Conservation (phyloP, 2,329 filamentous ascomycete species). For the Aspergillus costaricaensis region DNA sequence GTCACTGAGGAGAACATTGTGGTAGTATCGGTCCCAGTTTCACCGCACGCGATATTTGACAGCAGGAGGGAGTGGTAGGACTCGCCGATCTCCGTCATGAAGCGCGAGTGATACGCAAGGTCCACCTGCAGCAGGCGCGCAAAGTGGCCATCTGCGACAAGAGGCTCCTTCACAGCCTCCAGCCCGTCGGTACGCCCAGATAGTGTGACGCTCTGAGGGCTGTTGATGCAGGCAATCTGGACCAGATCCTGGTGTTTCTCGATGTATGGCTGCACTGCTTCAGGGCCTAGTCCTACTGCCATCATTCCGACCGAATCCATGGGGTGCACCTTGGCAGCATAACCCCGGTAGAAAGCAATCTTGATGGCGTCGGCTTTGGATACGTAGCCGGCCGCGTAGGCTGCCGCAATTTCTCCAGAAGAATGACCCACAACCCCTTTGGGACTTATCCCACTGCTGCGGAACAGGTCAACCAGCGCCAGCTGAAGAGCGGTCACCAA, state of each 20-base stretch:
- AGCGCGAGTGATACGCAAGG: slow-evolving; percentile 30
- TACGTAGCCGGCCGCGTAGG: slow-evolving; percentile 21
- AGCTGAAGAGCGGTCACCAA: slow-evolving; percentile 23
- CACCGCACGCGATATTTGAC: neutral
- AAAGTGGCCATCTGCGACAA: slow-evolving; percentile 25
- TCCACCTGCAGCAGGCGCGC: slow-evolving; percentile 27
- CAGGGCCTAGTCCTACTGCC: slow-evolving; percentile 18
- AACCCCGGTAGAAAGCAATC: no score
- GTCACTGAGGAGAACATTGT: slow-evolving; percentile 1
- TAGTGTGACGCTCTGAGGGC: slow-evolving; percentile 39
- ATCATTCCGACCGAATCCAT: slow-evolving; percentile 18
- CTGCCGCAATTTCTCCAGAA: slow-evolving; percentile 24
- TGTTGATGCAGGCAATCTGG: slow-evolving; percentile 43
- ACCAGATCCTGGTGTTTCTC: slow-evolving; percentile 1
- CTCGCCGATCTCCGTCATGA: slow-evolving; percentile 27
- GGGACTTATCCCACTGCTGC: slow-evolving; percentile 13
- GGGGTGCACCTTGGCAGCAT: neutral
- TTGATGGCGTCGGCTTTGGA: neutral
- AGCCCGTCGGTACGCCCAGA: slow-evolving; percentile 25
- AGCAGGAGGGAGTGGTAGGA: slow-evolving; percentile 20
- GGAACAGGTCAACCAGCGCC: slow-evolving; percentile 14
- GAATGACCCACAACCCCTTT: slow-evolving; percentile 23
- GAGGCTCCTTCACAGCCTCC: slow-evolving; percentile 25
- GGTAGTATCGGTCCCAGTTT: neutral
- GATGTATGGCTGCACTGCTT: slow-evolving; percentile 12